Percentiles rank a stretch among this genome's conserved stretches.
These are phyloP conservation scores for Candolleomyces aberdarensis DNA, from an alignment of 768 basidiomycete genomes.

Conservation along the genomic window DNA sequence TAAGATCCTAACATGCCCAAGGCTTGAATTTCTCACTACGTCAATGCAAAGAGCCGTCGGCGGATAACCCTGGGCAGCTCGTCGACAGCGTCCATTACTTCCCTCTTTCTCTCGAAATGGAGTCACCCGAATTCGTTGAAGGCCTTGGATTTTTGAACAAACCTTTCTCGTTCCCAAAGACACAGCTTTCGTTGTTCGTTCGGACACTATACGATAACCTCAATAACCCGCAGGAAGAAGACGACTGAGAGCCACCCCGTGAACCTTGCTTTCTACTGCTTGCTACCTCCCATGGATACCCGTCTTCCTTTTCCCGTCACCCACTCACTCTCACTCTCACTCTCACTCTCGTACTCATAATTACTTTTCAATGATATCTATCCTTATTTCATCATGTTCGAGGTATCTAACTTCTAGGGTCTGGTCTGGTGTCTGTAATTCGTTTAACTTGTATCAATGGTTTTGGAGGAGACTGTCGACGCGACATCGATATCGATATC, in stretches of 20 bases:
- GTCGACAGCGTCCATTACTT: conserved; percentile 54
- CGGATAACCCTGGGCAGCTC: conserved; percentile 34
- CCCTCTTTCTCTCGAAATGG: conserved; percentile 64
- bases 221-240: conserved; percentile 27
- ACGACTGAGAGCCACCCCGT: conserved; percentile 15
- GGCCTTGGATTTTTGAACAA: conserved; percentile 58
- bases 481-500: conserved; percentile 3
- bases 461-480: not conserved
- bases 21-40: conserved; percentile 61
- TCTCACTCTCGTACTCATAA: not conserved
- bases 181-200: conserved; percentile 67
- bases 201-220: conserved; percentile 56
- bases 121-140: conserved; percentile 51
- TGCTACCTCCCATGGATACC: not conserved
- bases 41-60: conserved; percentile 38
- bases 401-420: not conserved
- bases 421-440: not conserved
- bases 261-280: conserved; percentile 3
- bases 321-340: not conserved
- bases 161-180: conserved; percentile 65
- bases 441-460: not conserved
- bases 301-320: not conserved
- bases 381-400: not conserved
- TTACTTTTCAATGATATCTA: not conserved
- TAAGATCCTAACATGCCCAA: conserved; percentile 21